These are phyloP conservation scores for Acanthamoeba royreba DNA, from an alignment of 208 protist species.

Conservation along the genomic window DNA sequence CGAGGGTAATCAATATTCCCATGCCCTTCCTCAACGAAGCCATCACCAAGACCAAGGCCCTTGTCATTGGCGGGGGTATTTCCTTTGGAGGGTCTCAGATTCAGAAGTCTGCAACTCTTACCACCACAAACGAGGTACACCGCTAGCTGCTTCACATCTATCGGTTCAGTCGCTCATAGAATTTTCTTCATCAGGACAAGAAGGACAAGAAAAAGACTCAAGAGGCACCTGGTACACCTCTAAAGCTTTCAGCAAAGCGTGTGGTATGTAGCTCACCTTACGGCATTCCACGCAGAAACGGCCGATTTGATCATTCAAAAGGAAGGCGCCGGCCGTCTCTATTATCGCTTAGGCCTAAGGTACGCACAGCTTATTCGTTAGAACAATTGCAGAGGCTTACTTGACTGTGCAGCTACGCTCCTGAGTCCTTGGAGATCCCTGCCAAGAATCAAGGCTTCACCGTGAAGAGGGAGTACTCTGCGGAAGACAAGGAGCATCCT, in stretches of 20 bases:
- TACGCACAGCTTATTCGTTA: no score
- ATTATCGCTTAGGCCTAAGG: constrained; percentile 41
- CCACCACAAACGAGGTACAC: not conserved
- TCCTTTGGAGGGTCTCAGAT: not conserved
- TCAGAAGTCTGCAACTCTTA: not conserved
- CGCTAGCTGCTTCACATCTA: no score
- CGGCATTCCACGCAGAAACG: not conserved
- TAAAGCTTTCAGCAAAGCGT: no score
- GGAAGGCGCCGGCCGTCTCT: constrained; percentile 40
- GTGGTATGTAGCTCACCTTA: no score
- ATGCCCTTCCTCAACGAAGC: constrained; percentile 4
- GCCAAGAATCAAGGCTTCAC: constrained; percentile 17
- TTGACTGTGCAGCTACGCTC: not conserved
- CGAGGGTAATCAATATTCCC: not conserved
- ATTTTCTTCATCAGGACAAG: no score
- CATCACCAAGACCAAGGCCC: not conserved
- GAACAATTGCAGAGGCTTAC: no score
- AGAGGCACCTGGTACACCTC: no score
- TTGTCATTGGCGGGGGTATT: not conserved
- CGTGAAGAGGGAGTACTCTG: not conserved
- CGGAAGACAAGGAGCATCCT: constrained; percentile 21
- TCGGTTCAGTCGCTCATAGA: no score
- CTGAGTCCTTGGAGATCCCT: not conserved
- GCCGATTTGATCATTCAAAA: constrained; percentile 38
- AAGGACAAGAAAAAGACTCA: no score